A percentile compares a stretch with the other conserved stretches of the same genome.
phyloP scores from a whole-genome alignment of 805 yeast genomes.

The Pichia deserticola region DNA sequence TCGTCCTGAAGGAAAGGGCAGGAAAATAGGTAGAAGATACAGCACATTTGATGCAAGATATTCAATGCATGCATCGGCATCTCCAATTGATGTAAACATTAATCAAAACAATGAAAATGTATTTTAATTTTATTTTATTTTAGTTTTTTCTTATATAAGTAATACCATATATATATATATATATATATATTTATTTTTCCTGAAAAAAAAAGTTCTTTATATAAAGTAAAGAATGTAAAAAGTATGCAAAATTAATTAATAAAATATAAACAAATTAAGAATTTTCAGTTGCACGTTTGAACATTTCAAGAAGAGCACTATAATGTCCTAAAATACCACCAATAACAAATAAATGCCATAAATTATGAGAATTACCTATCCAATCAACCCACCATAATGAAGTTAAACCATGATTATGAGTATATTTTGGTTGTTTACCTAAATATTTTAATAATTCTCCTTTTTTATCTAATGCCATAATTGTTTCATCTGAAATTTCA shows the following conservation, averaged over 20 bases:
- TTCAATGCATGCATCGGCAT: constrained; percentile 6
- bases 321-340: constrained; percentile 90
- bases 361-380: constrained; percentile 69
- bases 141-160: no score
- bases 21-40: background rate
- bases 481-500: constrained; percentile 28
- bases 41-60: constrained; percentile 7
- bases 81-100: constrained; percentile 5
- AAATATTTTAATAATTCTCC: constrained; percentile 32
- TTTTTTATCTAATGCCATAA: constrained; percentile 23
- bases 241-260: no score
- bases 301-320: constrained; percentile 67
- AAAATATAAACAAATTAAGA: background rate
- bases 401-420: constrained; percentile 30
- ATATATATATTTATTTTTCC: no score
- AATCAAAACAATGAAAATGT: background rate
- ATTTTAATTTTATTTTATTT: background rate
- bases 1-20: background rate
- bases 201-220: background rate
- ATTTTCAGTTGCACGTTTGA: constrained; percentile 25
- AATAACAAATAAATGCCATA: constrained; percentile 91
- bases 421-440: constrained; percentile 32
- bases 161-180: no score
- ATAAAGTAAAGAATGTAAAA: no score
- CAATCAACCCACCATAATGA: constrained; percentile 85